Evolutionary conservation across 768 basidiomycete species (phyloP).

Genomic region (Termitomyces bulborhizus): DNA sequence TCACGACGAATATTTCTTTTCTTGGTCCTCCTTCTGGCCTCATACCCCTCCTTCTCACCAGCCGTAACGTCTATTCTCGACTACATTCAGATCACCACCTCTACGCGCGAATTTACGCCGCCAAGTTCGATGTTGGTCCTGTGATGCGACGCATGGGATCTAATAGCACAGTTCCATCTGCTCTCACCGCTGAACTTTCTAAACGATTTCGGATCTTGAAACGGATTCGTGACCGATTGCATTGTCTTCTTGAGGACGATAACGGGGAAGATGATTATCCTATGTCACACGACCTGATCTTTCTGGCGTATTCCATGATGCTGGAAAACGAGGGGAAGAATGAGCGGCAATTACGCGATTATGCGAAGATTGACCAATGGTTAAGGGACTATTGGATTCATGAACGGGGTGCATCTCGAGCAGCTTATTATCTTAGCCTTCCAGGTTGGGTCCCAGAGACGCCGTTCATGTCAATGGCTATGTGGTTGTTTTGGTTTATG

Average conservation of each 20-base stretch:
- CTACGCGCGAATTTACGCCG: slow-evolving; percentile 63
- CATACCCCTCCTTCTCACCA: slow-evolving; percentile 47
- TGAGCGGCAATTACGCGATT: slow-evolving; percentile 61
- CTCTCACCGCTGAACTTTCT: slow-evolving; percentile 57
- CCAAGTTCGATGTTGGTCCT: slow-evolving; percentile 59
- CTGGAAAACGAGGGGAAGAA: slow-evolving; percentile 79
- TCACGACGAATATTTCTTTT: slow-evolving; percentile 42
- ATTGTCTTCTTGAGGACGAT: slow-evolving; percentile 24
- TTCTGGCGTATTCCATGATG: slow-evolving; percentile 70
- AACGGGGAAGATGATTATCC: slow-evolving; percentile 15
- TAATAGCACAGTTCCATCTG: slow-evolving; percentile 29
- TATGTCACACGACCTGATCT: slow-evolving; percentile 44
- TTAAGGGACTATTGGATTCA: slow-evolving; percentile 64
- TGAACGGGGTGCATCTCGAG: slow-evolving; percentile 47
- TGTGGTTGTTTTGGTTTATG: slow-evolving; percentile 80
- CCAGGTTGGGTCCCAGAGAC: slow-evolving; percentile 55
- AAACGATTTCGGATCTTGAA: slow-evolving; percentile 54
- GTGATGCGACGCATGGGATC: slow-evolving; percentile 44
- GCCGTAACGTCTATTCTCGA: slow-evolving; percentile 38
- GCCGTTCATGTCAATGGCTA: slow-evolving; percentile 49
- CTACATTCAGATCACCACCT: slow-evolving; percentile 63
- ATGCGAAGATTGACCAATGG: slow-evolving; percentile 59
- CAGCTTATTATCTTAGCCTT: slow-evolving; percentile 30
- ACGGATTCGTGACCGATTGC: slow-evolving; percentile 42
- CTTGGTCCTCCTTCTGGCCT: slow-evolving; percentile 61